A percentile compares a stretch with the other conserved stretches of the same genome.
phyloP scores from a whole-genome alignment of 768 basidiomycete genomes.

The Russula sp. region DNA sequence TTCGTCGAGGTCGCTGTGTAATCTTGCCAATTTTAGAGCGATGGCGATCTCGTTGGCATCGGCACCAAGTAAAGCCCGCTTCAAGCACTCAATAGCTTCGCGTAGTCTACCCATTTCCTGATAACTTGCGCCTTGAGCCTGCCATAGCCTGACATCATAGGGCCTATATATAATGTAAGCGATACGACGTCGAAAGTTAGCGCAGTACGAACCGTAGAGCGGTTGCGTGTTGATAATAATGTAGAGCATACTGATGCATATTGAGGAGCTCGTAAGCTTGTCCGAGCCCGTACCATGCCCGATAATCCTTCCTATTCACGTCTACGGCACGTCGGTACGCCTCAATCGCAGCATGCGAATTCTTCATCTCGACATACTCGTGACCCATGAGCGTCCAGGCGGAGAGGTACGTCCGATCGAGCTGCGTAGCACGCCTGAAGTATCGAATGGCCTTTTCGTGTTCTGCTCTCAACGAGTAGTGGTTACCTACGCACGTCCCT shows the following conservation, averaged over 20 bases:
- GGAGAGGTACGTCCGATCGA: constrained; percentile 91
- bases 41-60: constrained; percentile 74
- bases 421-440: constrained; percentile 90
- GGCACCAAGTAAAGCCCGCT: constrained; percentile 81
- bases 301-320: constrained; percentile 93
- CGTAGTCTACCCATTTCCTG: constrained; percentile 85
- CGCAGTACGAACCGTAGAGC: constrained; percentile 64
- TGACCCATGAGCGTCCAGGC: constrained; percentile 99
- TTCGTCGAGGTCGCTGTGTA: constrained; percentile 68
- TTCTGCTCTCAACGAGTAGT: constrained; percentile 89
- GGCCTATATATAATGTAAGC: constrained; percentile 51
- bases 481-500: constrained; percentile 66
- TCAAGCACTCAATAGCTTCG: constrained; percentile 90
- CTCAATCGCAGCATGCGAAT: constrained; percentile 98
- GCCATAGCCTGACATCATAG: constrained; percentile 95
- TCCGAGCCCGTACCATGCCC: constrained; percentile 98
- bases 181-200: not conserved
- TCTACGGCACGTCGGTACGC: constrained; percentile 95
- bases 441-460: constrained; percentile 96
- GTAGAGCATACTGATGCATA: constrained; percentile 94
- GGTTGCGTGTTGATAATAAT: constrained; percentile 96
- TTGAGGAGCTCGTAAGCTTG: constrained; percentile 96
- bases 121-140: constrained; percentile 90
- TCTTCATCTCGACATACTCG: constrained; percentile 98
- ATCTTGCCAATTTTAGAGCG: constrained; percentile 67